Evolutionary conservation across 495 filamentous ascomycete genomes (phyloP).

Genomic region (Neurospora africana): DNA sequence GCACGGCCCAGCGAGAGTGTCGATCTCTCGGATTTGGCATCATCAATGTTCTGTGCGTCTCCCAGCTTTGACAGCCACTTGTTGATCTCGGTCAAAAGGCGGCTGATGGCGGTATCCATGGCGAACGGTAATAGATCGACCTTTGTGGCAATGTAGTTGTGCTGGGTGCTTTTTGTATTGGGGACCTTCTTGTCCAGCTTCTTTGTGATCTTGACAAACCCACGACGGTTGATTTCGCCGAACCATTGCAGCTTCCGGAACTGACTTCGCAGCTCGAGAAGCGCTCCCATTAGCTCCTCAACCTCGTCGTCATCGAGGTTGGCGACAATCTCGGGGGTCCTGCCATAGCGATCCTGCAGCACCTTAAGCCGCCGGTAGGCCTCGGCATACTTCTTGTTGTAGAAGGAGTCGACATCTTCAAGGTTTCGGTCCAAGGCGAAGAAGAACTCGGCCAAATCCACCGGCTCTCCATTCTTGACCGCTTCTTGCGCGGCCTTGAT

Average conservation of each 20-base stretch:
- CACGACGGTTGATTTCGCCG: slow-evolving; percentile 88
- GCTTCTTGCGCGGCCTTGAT: slow-evolving; percentile 65
- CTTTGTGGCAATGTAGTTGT: slow-evolving; percentile 74
- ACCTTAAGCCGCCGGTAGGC: slow-evolving; percentile 70
- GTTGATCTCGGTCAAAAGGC: slow-evolving; percentile 70
- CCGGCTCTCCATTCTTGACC: slow-evolving; percentile 54
- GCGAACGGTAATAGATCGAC: slow-evolving; percentile 80
- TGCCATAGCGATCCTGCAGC: slow-evolving; percentile 74
- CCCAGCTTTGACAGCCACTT: slow-evolving; percentile 77
- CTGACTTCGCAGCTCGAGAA: slow-evolving; percentile 78
- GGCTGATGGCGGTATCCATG: slow-evolving; percentile 54
- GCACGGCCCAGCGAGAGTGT: slow-evolving; percentile 60
- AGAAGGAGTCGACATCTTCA: slow-evolving; percentile 89
- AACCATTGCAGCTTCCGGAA: slow-evolving; percentile 93
- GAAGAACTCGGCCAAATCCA: slow-evolving; percentile 87
- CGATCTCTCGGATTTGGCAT: slow-evolving; percentile 60
- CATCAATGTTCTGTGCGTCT: slow-evolving; percentile 59
- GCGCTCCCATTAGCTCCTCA: slow-evolving; percentile 78
- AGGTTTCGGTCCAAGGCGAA: slow-evolving; percentile 91
- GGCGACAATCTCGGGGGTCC: slow-evolving; percentile 35
- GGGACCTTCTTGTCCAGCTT: slow-evolving; percentile 89
- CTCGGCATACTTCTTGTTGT: slow-evolving; percentile 88
- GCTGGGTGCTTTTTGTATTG: slow-evolving; percentile 50
- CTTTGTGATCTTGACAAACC: slow-evolving; percentile 96
- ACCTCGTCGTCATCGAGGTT: slow-evolving; percentile 60